Evolutionary conservation across 257 asterid species (phyloP).

Genomic region (Penstemon newberryi): DNA sequence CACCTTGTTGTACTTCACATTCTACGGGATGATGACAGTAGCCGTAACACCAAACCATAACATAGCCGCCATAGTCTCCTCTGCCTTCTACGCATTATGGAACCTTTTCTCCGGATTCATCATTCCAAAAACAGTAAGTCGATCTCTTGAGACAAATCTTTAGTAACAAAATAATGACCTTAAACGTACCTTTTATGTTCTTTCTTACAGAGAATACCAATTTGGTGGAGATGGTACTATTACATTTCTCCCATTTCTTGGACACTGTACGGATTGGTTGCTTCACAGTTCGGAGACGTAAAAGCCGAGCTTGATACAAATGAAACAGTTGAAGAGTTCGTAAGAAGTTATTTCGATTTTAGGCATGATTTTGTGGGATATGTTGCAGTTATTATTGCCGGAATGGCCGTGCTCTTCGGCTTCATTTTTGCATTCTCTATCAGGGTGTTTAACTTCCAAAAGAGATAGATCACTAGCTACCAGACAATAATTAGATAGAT

Average conservation of each 20-base stretch:
- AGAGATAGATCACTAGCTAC: conserved; percentile 33
- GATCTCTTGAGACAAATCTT: background rate
- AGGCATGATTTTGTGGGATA: conserved; percentile 61
- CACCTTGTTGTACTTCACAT: conserved; percentile 76
- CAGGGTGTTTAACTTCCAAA: conserved; percentile 67
- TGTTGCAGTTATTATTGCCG: conserved; percentile 51
- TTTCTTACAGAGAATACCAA: conserved; percentile 66
- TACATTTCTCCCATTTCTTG: conserved; percentile 57
- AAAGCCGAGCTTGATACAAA: conserved; percentile 39
- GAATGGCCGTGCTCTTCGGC: conserved; percentile 50
- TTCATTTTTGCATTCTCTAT: conserved; percentile 68
- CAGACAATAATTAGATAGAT: background rate
- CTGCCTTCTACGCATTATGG: conserved; percentile 60
- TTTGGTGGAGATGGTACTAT: conserved; percentile 88
- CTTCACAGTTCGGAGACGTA: conserved; percentile 65
- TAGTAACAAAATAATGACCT: background rate
- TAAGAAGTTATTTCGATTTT: conserved; percentile 51
- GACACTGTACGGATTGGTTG: conserved; percentile 68
- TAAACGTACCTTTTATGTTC: background rate
- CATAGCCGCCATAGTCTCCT: conserved; percentile 69
- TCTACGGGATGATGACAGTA: conserved; percentile 83
- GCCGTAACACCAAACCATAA: conserved; percentile 76
- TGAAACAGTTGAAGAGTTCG: conserved; percentile 53
- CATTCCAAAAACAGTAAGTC: conserved; percentile 67
- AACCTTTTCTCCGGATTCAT: conserved; percentile 84